Conservation (phyloP, 495 filamentous ascomycete genomes). For the Parathielavia appendiculata region DNA sequence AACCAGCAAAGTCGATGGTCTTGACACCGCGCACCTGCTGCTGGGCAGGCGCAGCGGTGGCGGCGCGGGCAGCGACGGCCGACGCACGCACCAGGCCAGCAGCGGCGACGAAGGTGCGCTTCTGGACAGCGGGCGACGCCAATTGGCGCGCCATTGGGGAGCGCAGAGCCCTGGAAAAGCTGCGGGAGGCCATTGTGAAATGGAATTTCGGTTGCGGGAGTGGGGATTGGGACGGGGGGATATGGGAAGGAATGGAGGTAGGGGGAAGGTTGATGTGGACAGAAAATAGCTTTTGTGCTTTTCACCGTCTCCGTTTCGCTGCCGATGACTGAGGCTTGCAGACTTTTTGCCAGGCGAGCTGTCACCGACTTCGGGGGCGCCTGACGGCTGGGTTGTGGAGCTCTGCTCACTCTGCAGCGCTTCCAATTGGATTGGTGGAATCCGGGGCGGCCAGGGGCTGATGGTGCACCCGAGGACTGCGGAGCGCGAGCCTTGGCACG, state of each 20-base stretch:
- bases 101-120: conserved; percentile 65
- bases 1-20: conserved; percentile 91
- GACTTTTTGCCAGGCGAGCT: conserved; percentile 21
- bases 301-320: conserved; percentile 24
- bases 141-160: conserved; percentile 66
- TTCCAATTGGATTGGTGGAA: conserved; percentile 17
- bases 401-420: neutral
- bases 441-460: conserved; percentile 20
- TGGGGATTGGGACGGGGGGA: conserved; percentile 31
- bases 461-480: neutral
- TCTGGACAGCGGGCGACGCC: conserved; percentile 60
- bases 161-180: conserved; percentile 76
- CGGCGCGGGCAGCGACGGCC: conserved; percentile 47
- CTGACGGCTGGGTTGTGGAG: conserved; percentile 20
- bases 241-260: conserved; percentile 19
- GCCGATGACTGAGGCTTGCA: conserved; percentile 24
- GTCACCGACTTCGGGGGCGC: conserved; percentile 34
- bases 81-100: conserved; percentile 54
- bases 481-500: neutral
- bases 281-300: conserved; percentile 22
- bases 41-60: conserved; percentile 43
- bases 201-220: conserved; percentile 26
- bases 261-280: conserved; percentile 19
- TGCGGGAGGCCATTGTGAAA: conserved; percentile 78
- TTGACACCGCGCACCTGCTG: conserved; percentile 74